phyloP scores from a whole-genome alignment of 1,139 yeast genomes.

The Zygoascus hellenicus region DNA sequence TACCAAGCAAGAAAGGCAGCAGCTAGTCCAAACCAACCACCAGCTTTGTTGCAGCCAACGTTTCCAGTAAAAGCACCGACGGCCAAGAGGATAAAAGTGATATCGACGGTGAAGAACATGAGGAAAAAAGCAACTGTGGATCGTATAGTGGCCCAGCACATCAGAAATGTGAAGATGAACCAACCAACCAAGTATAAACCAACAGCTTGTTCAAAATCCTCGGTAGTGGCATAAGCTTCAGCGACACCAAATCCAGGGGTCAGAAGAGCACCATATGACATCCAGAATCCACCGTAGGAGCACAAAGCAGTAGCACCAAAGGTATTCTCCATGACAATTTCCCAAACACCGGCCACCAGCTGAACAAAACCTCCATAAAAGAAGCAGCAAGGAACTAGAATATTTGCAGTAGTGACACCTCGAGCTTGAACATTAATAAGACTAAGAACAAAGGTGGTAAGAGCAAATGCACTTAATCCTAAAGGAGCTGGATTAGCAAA shows the following conservation, averaged over 20 bases:
- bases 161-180: slow-evolving; percentile 69
- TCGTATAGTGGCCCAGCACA: slow-evolving; percentile 62
- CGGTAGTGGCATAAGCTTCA: slow-evolving; percentile 42
- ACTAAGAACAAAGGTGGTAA: slow-evolving; percentile 77
- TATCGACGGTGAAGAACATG: slow-evolving; percentile 56
- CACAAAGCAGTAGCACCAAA: slow-evolving; percentile 75
- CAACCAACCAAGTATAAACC: slow-evolving; percentile 76
- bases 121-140: slow-evolving; percentile 74
- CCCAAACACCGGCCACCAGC: slow-evolving; percentile 71
- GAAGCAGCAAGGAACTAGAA: slow-evolving; percentile 67
- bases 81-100: slow-evolving; percentile 64
- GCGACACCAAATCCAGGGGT: slow-evolving; percentile 69
- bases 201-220: slow-evolving; percentile 48
- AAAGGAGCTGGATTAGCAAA: slow-evolving; percentile 88
- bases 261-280: slow-evolving; percentile 65
- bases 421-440: slow-evolving; percentile 58
- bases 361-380: slow-evolving; percentile 87
- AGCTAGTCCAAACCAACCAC: slow-evolving; percentile 71
- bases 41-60: slow-evolving; percentile 51
- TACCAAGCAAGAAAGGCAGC: slow-evolving; percentile 83
- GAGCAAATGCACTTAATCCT: slow-evolving; percentile 78
- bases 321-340: slow-evolving; percentile 64
- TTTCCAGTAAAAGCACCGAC: slow-evolving; percentile 49
- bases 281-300: slow-evolving; percentile 88
- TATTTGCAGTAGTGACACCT: slow-evolving; percentile 47